Evolutionary conservation across 1,139 yeast genomes (phyloP).

Genomic region (Pichia sp.): DNA sequence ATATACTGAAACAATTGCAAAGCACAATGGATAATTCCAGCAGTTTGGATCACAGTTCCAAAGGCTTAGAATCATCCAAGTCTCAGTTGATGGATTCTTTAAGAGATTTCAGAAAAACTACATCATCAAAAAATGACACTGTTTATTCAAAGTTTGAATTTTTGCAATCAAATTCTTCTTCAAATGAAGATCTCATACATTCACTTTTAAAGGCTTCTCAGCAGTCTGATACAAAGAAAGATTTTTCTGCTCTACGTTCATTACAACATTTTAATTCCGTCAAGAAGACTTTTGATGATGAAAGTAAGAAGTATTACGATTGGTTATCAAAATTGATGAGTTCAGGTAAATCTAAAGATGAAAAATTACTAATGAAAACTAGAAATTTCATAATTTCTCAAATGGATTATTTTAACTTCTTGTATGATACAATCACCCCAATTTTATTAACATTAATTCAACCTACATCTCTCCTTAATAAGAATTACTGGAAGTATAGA

Average conservation of each 20-base stretch:
- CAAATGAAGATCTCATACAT: constrained; percentile 1
- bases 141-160: constrained; percentile 12
- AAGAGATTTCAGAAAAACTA: constrained; percentile 35
- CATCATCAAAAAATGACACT: constrained; percentile 1
- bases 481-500: constrained; percentile 14
- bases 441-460: constrained; percentile 9
- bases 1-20: constrained; percentile 47
- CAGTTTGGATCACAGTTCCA: constrained; percentile 19
- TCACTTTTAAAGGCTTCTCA: constrained; percentile 7
- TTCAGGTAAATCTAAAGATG: constrained; percentile 59
- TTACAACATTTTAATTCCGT: constrained; percentile 16
- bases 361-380: constrained; percentile 58
- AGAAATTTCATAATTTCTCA: constrained; percentile 67
- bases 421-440: constrained; percentile 55
- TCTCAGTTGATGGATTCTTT: constrained; percentile 26
- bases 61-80: constrained; percentile 20
- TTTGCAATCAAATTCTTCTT: background rate
- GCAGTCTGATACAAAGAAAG: constrained; percentile 10
- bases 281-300: constrained; percentile 59
- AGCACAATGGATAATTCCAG: constrained; percentile 23
- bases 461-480: background rate
- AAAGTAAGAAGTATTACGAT: constrained; percentile 69
- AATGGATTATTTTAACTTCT: constrained; percentile 65
- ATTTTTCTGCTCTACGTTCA: constrained; percentile 6
- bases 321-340: constrained; percentile 72